phyloP scores from a whole-genome alignment of 2,329 filamentous ascomycete species.

The Hortaea werneckii region DNA sequence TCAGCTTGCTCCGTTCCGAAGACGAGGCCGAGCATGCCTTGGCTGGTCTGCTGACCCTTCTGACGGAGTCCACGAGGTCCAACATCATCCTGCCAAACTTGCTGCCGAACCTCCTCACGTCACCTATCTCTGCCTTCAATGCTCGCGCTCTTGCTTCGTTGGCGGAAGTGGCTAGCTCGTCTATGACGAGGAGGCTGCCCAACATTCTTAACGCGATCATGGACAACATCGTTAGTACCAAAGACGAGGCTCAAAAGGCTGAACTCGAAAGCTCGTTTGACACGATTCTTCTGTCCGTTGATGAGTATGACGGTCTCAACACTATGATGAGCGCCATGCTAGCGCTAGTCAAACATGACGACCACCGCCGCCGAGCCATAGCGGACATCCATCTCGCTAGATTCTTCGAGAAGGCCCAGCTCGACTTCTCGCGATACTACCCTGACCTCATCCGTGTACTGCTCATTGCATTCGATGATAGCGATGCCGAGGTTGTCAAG shows the following conservation, averaged over 20 bases:
- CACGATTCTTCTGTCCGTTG: constrained; percentile 80
- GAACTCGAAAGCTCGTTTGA: constrained; percentile 79
- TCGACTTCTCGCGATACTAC: constrained; percentile 93
- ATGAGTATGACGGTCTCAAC: constrained; percentile 92
- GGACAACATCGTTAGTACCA: constrained; percentile 75
- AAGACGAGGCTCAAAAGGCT: constrained; percentile 60
- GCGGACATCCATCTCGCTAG: constrained; percentile 71
- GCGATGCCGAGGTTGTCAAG: constrained; percentile 75
- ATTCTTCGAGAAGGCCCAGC: constrained; percentile 70
- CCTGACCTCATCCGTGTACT: constrained; percentile 87
- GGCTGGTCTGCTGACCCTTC: constrained; percentile 80
- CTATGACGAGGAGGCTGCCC: constrained; percentile 84
- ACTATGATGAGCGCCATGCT: constrained; percentile 91
- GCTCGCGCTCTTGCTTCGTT: constrained; percentile 87
- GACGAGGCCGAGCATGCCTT: constrained; percentile 85
- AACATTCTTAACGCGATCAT: constrained; percentile 87
- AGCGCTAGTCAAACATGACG: constrained; percentile 79
- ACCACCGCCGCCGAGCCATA: constrained; percentile 70
- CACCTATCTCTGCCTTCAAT: constrained; percentile 89
- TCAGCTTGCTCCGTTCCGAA: constrained; percentile 78
- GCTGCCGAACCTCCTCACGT: constrained; percentile 80
- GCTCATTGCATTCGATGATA: constrained; percentile 84
- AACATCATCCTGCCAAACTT: constrained; percentile 96
- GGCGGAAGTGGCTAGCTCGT: constrained; percentile 77
- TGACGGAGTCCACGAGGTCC: constrained; percentile 85